Conservation (phyloP, 1,139 yeast genomes). For the Zygosaccharomyces sapae region DNA sequence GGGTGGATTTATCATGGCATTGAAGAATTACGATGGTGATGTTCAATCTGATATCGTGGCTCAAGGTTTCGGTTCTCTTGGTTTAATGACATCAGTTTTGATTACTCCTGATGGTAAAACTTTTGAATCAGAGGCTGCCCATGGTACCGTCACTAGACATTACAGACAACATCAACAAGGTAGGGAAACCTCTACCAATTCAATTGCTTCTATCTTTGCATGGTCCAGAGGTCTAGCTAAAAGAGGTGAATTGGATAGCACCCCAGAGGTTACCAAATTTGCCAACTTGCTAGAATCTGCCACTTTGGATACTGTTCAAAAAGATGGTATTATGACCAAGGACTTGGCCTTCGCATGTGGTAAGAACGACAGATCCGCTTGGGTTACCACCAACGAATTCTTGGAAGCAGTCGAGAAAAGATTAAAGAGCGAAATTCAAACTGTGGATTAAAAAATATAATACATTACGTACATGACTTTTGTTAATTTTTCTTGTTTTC, state of each 20-base stretch:
- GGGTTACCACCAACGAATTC: constrained; percentile 73
- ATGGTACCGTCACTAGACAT: constrained; percentile 84
- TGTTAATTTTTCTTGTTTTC: constrained; percentile 13
- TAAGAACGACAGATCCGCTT: constrained; percentile 56
- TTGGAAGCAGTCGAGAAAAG: constrained; percentile 62
- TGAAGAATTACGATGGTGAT: constrained; percentile 84
- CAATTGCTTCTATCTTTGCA: constrained; percentile 80
- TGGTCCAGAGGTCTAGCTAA: constrained; percentile 83
- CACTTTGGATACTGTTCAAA: constrained; percentile 66
- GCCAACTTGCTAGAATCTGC: constrained; percentile 65
- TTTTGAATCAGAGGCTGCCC: constrained; percentile 81
- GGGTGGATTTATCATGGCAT: constrained; percentile 79
- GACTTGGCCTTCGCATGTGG: constrained; percentile 76
- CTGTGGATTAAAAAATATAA: constrained; percentile 21
- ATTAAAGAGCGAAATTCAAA: constrained; percentile 23
- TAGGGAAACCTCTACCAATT: constrained; percentile 77
- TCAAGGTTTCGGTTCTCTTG: constrained; percentile 81
- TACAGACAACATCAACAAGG: constrained; percentile 82
- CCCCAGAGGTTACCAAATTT: constrained; percentile 66
- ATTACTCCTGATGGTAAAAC: constrained; percentile 86
- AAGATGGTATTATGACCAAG: constrained; percentile 75
- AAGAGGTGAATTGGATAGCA: constrained; percentile 70
- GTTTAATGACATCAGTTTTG: constrained; percentile 77
- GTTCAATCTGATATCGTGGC: constrained; percentile 84
- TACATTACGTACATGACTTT: background rate